Evolutionary conservation across 1,284 basidiomycete genomes (phyloP).

Genomic region (Cryptococcus floricola): DNA sequence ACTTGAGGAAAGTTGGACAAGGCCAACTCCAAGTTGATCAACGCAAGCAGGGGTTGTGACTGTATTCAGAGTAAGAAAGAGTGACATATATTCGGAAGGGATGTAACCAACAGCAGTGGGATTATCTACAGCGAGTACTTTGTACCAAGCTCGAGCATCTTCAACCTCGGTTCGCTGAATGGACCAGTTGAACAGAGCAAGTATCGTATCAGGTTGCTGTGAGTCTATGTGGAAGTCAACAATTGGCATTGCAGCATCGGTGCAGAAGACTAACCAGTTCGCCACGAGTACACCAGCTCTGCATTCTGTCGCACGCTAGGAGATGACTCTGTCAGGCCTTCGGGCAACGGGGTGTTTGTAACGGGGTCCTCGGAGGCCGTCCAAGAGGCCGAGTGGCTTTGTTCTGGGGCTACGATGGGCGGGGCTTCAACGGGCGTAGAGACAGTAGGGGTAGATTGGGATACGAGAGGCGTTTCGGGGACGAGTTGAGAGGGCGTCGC

Average conservation of each 20-base stretch:
- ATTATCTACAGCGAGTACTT: constrained; percentile 34
- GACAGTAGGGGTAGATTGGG: background rate
- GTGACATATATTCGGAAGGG: background rate
- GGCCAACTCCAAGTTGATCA: constrained; percentile 49
- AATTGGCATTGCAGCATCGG: background rate
- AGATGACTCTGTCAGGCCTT: constrained; percentile 30
- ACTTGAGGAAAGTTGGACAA: constrained; percentile 44
- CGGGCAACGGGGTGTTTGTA: constrained; percentile 19
- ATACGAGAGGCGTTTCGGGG: background rate
- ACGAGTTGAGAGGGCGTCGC: background rate
- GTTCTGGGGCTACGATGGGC: background rate
- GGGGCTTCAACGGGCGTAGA: background rate
- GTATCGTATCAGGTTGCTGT: constrained; percentile 18
- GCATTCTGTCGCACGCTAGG: constrained; percentile 34
- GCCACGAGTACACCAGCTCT: constrained; percentile 27
- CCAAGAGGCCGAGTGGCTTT: background rate
- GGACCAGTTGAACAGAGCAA: constrained; percentile 50
- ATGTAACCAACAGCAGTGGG: constrained; percentile 35
- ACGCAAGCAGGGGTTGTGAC: constrained; percentile 40
- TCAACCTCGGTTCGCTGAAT: constrained; percentile 44
- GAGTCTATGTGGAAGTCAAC: constrained; percentile 24
- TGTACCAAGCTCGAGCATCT: constrained; percentile 47
- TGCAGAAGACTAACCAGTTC: constrained; percentile 20
- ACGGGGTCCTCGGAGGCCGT: background rate
- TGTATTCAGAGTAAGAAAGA: constrained; percentile 9